Conservation (phyloP, 1,284 basidiomycete genomes). For the Cronartium ribicola region DNA sequence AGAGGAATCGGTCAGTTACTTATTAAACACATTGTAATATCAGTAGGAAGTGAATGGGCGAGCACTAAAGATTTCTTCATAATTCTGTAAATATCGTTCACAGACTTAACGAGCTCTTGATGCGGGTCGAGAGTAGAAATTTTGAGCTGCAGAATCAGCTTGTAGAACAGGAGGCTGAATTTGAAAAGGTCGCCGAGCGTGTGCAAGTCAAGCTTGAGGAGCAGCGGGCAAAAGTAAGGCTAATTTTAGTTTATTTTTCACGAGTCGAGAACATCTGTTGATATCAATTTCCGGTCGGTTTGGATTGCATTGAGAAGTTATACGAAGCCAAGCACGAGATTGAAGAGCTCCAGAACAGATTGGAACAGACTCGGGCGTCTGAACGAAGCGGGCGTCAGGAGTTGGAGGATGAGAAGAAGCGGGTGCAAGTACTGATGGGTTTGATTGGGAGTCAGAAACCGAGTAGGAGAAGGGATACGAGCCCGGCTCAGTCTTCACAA, state of each 20-base stretch:
- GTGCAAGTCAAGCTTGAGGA: constrained; percentile 35
- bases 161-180: constrained; percentile 33
- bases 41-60: too few relatives aligned
- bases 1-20: constrained; percentile 22
- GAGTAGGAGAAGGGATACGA: not conserved
- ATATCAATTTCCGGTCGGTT: not conserved
- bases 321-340: constrained; percentile 25
- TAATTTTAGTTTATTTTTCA: not conserved
- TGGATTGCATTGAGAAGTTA: constrained; percentile 1
- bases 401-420: constrained; percentile 11
- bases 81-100: not conserved
- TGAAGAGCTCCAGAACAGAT: constrained; percentile 8
- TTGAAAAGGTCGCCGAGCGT: constrained; percentile 35
- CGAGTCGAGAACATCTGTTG: not conserved
- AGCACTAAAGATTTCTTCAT: too few relatives aligned
- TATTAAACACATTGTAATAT: not conserved
- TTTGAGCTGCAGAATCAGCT: constrained; percentile 21
- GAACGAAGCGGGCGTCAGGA: not conserved
- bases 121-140: constrained; percentile 18
- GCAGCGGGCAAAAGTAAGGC: constrained; percentile 24
- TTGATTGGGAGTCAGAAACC: not conserved
- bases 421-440: not conserved
- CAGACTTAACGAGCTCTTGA: constrained; percentile 28
- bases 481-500: not conserved
- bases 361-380: not conserved